A percentile compares a stretch with the other conserved stretches of the same genome.
Conservation (phyloP, 2,329 filamentous ascomycete genomes). For the Polychaeton citri region DNA sequence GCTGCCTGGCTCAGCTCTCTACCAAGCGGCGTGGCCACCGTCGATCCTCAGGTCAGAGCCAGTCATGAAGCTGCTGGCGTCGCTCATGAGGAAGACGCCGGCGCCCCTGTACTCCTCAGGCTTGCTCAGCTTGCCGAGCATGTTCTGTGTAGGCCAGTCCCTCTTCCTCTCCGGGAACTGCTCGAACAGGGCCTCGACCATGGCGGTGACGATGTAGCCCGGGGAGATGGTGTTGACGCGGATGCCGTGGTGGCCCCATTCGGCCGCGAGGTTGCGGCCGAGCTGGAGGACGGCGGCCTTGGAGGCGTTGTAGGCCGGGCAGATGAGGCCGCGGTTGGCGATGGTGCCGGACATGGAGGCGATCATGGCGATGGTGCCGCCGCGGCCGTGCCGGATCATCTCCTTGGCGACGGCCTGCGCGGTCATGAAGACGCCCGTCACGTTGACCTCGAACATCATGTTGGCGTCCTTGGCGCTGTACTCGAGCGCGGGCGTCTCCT, state of each 20-base stretch:
- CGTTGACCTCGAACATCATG: conserved; percentile 48
- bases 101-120: conserved; percentile 26
- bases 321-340: conserved; percentile 51
- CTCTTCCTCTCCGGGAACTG: conserved; percentile 51
- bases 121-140: conserved; percentile 44
- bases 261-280: conserved; percentile 53
- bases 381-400: conserved; percentile 47
- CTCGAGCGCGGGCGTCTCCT: conserved; percentile 71
- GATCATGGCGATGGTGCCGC: conserved; percentile 49
- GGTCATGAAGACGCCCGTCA: conserved; percentile 49
- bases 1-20: too few species aligned
- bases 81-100: conserved; percentile 25
- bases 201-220: conserved; percentile 67
- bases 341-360: conserved; percentile 50
- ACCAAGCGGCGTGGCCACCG: conserved; percentile 43
- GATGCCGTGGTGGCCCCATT: conserved; percentile 62
- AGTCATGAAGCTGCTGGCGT: conserved; percentile 41
- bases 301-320: conserved; percentile 59
- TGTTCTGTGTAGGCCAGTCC: conserved; percentile 76
- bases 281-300: conserved; percentile 65
- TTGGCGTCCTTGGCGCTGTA: conserved; percentile 53
- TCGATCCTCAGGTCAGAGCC: conserved; percentile 41
- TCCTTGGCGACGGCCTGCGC: conserved; percentile 50
- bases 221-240: conserved; percentile 72
- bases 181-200: conserved; percentile 70